Conservation (phyloP, 2,329 filamentous ascomycete species). For the Monilinia polystroma region DNA sequence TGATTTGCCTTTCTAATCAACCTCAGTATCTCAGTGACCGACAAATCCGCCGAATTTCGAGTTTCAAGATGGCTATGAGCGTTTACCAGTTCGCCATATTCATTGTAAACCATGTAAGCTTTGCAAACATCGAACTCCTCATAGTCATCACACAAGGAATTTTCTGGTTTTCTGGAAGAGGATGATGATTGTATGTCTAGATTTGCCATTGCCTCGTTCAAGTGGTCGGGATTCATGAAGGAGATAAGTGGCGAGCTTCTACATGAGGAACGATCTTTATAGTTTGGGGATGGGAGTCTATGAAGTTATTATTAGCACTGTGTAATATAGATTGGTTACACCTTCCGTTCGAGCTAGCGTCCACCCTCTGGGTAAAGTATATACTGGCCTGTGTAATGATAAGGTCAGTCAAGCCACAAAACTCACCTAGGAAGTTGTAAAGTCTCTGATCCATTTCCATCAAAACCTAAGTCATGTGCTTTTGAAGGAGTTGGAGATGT, state of each 20-base stretch:
- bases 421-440: conserved; percentile 8
- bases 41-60: conserved; percentile 29
- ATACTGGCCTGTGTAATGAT: not conserved
- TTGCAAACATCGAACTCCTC: conserved; percentile 19
- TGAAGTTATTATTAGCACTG: not conserved
- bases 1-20: conserved; percentile 36
- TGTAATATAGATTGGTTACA: no score
- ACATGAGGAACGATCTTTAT: conserved; percentile 4
- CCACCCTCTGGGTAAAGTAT: not conserved
- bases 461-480: not conserved
- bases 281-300: not conserved
- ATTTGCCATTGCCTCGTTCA: not conserved
- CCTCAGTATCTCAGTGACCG: conserved; percentile 31
- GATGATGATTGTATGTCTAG: not conserved
- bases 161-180: not conserved
- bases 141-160: not conserved
- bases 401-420: not conserved
- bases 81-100: conserved; percentile 37
- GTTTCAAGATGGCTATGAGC: conserved; percentile 23
- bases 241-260: conserved; percentile 8
- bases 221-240: not conserved
- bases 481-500: not conserved
- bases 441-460: not conserved
- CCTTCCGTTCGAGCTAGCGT: not conserved
- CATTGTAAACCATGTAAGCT: conserved; percentile 36